Percentiles rank a stretch among this genome's conserved stretches.
Evolutionary conservation across 2,329 filamentous ascomycete genomes (phyloP).

Genomic region (Ascosphaera apis): DNA sequence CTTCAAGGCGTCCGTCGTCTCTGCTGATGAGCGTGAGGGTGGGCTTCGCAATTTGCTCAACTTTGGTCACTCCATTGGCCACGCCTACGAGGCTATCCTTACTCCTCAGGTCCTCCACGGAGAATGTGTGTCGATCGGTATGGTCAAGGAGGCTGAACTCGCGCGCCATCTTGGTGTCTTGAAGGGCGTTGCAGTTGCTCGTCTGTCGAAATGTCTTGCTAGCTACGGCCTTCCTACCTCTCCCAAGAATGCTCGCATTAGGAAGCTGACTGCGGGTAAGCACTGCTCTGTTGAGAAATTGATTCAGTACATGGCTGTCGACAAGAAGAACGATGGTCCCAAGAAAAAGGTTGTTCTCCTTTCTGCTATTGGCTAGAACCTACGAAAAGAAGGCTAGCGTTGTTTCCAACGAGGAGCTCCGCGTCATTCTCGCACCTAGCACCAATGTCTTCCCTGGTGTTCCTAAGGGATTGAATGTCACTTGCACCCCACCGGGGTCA

Average conservation of each 20-base stretch:
- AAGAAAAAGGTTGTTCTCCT: constrained; percentile 93
- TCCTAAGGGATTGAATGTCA: constrained; percentile 38
- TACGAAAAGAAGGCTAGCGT: constrained; percentile 71
- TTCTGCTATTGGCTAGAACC: constrained; percentile 69
- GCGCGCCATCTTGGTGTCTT: constrained; percentile 73
- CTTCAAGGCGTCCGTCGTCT: constrained; percentile 87
- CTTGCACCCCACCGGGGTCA: constrained; percentile 74
- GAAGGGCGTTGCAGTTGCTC: constrained; percentile 65
- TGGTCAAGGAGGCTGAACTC: constrained; percentile 94
- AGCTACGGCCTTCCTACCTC: constrained; percentile 79
- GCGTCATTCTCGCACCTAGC: constrained; percentile 59
- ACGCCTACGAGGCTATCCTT: constrained; percentile 85
- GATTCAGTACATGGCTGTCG: constrained; percentile 82
- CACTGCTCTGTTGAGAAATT: constrained; percentile 67
- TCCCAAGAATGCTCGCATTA: constrained; percentile 58
- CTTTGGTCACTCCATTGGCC: constrained; percentile 93
- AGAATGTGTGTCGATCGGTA: constrained; percentile 88
- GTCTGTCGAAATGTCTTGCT: constrained; percentile 80
- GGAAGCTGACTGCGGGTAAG: constrained; percentile 65
- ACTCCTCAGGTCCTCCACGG: constrained; percentile 91
- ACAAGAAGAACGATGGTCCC: constrained; percentile 92
- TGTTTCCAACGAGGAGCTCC: constrained; percentile 68
- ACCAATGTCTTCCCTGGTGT: constrained; percentile 53
- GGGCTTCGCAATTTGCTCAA: constrained; percentile 87
- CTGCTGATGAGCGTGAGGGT: constrained; percentile 79